Percentiles rank a stretch among this genome's conserved stretches.
Conservation (phyloP, 129 eudicot genomes). For the Deinandra increscens region DNA sequence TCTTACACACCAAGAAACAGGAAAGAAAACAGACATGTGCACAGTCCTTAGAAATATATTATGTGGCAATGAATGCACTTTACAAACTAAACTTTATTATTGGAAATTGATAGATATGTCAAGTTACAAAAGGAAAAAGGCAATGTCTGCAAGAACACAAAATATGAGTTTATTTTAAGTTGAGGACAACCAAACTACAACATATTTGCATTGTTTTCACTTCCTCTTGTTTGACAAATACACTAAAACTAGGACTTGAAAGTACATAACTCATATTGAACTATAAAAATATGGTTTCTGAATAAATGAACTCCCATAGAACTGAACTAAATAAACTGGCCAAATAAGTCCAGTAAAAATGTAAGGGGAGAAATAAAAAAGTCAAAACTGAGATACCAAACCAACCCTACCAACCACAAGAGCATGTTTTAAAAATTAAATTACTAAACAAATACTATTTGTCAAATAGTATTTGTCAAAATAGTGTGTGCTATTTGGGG, state of each 20-base stretch:
- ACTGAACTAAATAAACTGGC: neutral
- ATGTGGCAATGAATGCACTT: neutral
- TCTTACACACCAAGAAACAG: neutral
- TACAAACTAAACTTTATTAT: neutral
- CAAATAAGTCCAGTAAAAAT: neutral
- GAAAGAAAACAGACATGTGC: neutral
- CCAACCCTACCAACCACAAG: slow-evolving; percentile 3
- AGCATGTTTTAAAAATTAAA: neutral
- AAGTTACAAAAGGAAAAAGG: neutral
- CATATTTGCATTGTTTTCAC: neutral
- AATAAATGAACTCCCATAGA: neutral
- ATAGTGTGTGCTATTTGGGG: neutral
- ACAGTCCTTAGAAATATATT: neutral
- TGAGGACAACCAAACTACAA: neutral
- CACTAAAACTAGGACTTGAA: neutral
- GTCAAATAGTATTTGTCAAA: too few relatives aligned
- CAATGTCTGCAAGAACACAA: neutral
- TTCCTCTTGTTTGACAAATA: neutral
- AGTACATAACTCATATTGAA: neutral
- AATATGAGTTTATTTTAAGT: neutral
- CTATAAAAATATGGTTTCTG: neutral
- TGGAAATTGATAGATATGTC: neutral
- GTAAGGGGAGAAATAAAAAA: neutral
- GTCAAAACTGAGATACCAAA: neutral
- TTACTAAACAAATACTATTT: neutral